A percentile compares a stretch with the other conserved stretches of the same genome.
Evolutionary conservation across 176 grass and related monocot genomes (phyloP).

Genomic region (Tuctoria greenei): DNA sequence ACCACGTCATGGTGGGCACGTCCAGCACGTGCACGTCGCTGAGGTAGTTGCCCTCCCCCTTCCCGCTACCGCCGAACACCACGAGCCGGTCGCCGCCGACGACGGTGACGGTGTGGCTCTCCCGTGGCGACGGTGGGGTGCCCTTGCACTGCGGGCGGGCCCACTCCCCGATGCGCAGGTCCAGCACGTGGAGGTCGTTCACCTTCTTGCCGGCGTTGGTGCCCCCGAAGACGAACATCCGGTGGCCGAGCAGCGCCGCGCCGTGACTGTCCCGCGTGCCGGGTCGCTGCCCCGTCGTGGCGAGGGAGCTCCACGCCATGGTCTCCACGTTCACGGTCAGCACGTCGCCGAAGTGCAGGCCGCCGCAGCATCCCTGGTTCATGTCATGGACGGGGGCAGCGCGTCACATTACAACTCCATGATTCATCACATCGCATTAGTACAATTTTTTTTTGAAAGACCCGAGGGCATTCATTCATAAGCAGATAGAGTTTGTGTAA

Average conservation of each 20-base stretch:
- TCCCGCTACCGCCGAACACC: slow-evolving; percentile 89
- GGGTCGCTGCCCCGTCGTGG: slow-evolving; percentile 70
- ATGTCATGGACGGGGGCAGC: not conserved
- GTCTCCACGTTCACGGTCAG: slow-evolving; percentile 77
- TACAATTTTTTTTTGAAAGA: too few species aligned
- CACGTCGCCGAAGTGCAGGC: slow-evolving; percentile 91
- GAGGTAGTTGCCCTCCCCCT: slow-evolving; percentile 93
- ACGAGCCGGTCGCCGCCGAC: slow-evolving; percentile 54
- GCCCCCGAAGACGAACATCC: slow-evolving; percentile 91
- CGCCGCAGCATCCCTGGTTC: slow-evolving; percentile 87
- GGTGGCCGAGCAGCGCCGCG: slow-evolving; percentile 56
- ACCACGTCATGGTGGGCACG: slow-evolving; percentile 75
- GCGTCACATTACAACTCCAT: too few species aligned
- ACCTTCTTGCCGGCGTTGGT: slow-evolving; percentile 90
- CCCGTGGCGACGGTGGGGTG: slow-evolving; percentile 57
- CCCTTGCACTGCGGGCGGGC: slow-evolving; percentile 66
- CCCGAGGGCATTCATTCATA: too few species aligned
- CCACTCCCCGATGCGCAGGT: slow-evolving; percentile 84
- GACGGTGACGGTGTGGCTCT: slow-evolving; percentile 81
- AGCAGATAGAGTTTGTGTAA: too few species aligned
- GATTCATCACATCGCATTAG: too few species aligned
- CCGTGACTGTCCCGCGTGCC: slow-evolving; percentile 92
- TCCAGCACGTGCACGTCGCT: slow-evolving; percentile 85
- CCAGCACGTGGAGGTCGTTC: slow-evolving; percentile 79
- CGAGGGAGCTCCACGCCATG: slow-evolving; percentile 78